A percentile compares a stretch with the other conserved stretches of the same genome.
Evolutionary conservation across 139 green algal genomes (phyloP).

Genomic region (Deuterostichococcus epilithicus): DNA sequence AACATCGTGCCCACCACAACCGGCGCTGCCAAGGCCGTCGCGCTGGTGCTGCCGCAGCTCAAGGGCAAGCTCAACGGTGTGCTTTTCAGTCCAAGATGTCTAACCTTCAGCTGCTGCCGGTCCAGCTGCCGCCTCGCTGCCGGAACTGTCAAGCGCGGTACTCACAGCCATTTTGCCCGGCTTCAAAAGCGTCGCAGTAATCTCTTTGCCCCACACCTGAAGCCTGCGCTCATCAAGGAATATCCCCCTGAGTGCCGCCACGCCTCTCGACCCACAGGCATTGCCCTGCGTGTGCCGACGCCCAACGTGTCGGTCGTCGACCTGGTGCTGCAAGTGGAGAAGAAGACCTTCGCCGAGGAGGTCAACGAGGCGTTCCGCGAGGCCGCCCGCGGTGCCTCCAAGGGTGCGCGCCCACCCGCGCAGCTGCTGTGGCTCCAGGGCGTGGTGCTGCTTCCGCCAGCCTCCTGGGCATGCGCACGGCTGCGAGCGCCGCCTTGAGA

Average conservation of each 20-base stretch:
- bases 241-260: not conserved
- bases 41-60: conserved; percentile 88
- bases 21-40: conserved; percentile 96
- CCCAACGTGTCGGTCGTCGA: conserved; percentile 98
- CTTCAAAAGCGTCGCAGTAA: not conserved
- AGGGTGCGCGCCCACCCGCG: conserved; percentile 21
- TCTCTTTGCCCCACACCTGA: not conserved
- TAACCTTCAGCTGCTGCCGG: too few relatives aligned
- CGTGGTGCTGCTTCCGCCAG: not conserved
- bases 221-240: not conserved
- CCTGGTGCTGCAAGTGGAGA: conserved; percentile 96
- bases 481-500: too few relatives aligned
- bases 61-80: conserved; percentile 94
- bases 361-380: conserved; percentile 97
- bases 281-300: conserved; percentile 98
- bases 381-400: conserved; percentile 74
- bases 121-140: not conserved
- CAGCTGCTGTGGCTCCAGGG: not conserved
- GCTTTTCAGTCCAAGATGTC: too few relatives aligned
- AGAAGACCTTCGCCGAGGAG: conserved; percentile 99
- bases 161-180: not conserved
- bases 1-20: conserved; percentile 99
- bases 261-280: conserved; percentile 47
- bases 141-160: not conserved
- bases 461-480: not conserved